Percentiles rank a stretch among this genome's conserved stretches.
phyloP scores from a whole-genome alignment of 2,329 filamentous ascomycete genomes.

The Aspergillus tanneri region DNA sequence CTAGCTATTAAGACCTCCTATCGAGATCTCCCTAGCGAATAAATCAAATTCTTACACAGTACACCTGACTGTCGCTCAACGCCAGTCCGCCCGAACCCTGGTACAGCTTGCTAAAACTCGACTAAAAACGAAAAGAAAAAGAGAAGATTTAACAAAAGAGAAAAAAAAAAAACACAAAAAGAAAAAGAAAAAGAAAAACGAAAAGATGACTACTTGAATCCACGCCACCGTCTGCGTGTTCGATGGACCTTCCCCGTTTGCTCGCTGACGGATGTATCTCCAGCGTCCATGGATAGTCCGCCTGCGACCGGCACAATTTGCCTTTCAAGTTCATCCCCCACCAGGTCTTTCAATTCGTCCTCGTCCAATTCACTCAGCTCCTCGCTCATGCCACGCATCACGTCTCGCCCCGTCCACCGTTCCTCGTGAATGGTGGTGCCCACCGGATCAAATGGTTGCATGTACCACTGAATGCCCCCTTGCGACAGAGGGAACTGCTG shows the following conservation, averaged over 20 bases:
- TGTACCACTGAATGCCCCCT: constrained; percentile 86
- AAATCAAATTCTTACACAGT: too few relatives aligned
- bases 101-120: too few relatives aligned
- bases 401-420: constrained; percentile 69
- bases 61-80: too few relatives aligned
- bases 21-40: too few relatives aligned
- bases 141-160: too few relatives aligned
- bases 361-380: constrained; percentile 90
- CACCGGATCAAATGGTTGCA: constrained; percentile 73
- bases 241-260: constrained; percentile 28
- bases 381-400: constrained; percentile 73
- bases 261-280: constrained; percentile 12
- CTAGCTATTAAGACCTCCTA: too few relatives aligned
- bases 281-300: constrained; percentile 16
- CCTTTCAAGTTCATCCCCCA: constrained; percentile 49
- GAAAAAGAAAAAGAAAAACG: constrained; percentile 15
- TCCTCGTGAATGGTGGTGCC: constrained; percentile 80
- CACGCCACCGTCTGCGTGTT: constrained; percentile 33
- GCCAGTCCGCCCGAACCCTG: too few relatives aligned
- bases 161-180: constrained; percentile 12
- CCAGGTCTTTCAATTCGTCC: constrained; percentile 74
- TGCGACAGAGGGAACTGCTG: constrained; percentile 56
- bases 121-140: too few relatives aligned
- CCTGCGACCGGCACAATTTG: constrained; percentile 11
- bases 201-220: constrained; percentile 23